Evolutionary conservation across 352 stramenopile species (phyloP).

Genomic region (Pythium rishiriense): DNA sequence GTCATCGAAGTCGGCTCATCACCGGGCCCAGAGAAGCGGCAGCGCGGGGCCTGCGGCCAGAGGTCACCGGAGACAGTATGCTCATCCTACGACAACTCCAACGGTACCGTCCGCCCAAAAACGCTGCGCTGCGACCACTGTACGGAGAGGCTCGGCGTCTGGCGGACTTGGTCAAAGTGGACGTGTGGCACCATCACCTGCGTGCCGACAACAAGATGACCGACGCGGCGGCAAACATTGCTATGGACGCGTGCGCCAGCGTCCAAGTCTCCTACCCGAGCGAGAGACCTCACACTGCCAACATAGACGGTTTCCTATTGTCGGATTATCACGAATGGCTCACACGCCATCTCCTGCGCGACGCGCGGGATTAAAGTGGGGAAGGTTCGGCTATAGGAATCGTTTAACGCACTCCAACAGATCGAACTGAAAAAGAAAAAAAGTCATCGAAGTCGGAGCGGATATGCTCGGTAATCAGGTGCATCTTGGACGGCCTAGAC

Average conservation of each 20-base stretch:
- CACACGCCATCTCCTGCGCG: neutral
- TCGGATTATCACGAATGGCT: slow-evolving; percentile 3
- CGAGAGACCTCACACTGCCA: neutral
- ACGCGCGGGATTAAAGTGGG: no score
- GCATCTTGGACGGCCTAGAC: neutral
- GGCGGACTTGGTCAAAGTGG: neutral
- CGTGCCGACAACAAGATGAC: slow-evolving; percentile 13
- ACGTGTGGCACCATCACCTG: slow-evolving; percentile 3
- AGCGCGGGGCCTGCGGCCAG: no score
- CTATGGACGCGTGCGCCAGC: slow-evolving; percentile 4
- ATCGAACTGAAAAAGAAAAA: neutral
- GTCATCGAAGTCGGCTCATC: neutral
- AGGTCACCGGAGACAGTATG: no score
- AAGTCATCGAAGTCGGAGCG: no score
- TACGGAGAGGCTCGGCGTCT: neutral
- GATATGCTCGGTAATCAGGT: neutral
- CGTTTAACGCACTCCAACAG: no score
- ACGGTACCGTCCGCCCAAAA: no score
- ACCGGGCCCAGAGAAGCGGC: no score
- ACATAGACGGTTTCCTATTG: neutral
- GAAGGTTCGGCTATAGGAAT: no score
- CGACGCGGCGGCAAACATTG: slow-evolving; percentile 7
- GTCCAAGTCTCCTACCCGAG: no score
- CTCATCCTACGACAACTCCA: no score
- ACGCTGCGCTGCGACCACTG: no score